Conservation (phyloP, 306 rosid species). For the Lathyrus sativus region DNA sequence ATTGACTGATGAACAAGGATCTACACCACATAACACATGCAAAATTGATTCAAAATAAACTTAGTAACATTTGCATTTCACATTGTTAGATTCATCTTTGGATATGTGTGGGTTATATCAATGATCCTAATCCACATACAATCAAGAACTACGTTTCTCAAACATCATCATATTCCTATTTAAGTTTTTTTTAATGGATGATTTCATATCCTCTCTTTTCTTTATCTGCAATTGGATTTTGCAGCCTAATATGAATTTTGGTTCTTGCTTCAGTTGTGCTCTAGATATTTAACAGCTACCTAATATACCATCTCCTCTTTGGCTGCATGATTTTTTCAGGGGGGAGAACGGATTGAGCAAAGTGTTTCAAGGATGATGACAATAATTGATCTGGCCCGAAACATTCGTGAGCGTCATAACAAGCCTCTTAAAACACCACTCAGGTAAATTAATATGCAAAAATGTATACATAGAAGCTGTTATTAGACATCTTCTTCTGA, state of each 20-base stretch:
- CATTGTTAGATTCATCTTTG: conserved; percentile 3
- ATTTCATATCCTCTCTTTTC: conserved; percentile 14
- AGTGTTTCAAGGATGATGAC: conserved; percentile 94
- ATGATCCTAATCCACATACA: conserved; percentile 3
- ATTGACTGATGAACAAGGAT: background rate
- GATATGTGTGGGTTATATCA: conserved; percentile 6
- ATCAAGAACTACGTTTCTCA: conserved; percentile 2
- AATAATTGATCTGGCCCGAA: conserved; percentile 92
- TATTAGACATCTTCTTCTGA: background rate
- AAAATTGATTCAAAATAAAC: background rate
- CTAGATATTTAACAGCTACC: conserved; percentile 9
- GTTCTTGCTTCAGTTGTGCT: conserved; percentile 29
- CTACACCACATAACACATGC: background rate
- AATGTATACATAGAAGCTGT: conserved; percentile 1
- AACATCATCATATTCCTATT: background rate
- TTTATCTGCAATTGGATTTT: conserved; percentile 18
- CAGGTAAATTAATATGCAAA: conserved; percentile 53
- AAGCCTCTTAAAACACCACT: conserved; percentile 92
- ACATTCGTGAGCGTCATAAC: conserved; percentile 94
- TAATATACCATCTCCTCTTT: conserved; percentile 27
- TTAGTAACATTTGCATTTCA: background rate
- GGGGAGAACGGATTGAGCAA: conserved; percentile 84
- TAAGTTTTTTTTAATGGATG: background rate
- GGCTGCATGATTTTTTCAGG: conserved; percentile 47
- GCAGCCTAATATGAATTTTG: background rate